Percentiles rank a stretch among this genome's conserved stretches.
Conservation (phyloP, 2,329 filamentous ascomycete genomes). For the Botrytis paeoniae region DNA sequence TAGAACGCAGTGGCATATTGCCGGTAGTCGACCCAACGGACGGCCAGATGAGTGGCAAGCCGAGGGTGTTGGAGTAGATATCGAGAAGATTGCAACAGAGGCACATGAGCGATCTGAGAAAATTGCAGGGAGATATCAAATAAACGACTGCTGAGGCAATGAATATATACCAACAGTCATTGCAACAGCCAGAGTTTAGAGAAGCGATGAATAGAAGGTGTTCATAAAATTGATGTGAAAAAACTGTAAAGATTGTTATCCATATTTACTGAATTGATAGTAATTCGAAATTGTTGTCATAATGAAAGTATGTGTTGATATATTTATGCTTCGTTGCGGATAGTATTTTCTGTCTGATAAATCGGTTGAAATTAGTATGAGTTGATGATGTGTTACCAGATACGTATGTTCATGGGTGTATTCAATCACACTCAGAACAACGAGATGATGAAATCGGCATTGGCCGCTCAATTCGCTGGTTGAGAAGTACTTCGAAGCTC, state of each 20-base stretch:
- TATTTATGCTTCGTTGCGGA: not conserved
- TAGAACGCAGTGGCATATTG: slow-evolving; percentile 21
- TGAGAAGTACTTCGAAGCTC: not conserved
- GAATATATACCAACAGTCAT: slow-evolving; percentile 9
- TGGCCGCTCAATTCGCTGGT: not conserved
- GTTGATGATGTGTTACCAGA: not conserved
- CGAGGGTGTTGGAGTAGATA: slow-evolving; percentile 38
- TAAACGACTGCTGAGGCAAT: no score
- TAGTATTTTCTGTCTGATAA: not conserved
- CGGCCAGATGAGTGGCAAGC: slow-evolving; percentile 43
- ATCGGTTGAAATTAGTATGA: not conserved
- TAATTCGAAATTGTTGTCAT: not conserved
- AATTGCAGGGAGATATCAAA: slow-evolving; percentile 38
- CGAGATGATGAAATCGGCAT: not conserved
- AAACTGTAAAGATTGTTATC: not conserved
- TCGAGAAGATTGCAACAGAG: slow-evolving; percentile 37
- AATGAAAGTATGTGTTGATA: not conserved
- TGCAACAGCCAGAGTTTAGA: no score
- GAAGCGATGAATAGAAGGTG: not conserved
- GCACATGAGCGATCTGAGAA: slow-evolving; percentile 45
- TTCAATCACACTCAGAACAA: not conserved
- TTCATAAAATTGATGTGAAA: not conserved
- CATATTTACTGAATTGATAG: not conserved
- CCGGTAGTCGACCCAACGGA: slow-evolving; percentile 24
- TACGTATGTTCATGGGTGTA: not conserved